Conservation (phyloP, 495 filamentous ascomycete species). For the Aspergillus funiculosus region DNA sequence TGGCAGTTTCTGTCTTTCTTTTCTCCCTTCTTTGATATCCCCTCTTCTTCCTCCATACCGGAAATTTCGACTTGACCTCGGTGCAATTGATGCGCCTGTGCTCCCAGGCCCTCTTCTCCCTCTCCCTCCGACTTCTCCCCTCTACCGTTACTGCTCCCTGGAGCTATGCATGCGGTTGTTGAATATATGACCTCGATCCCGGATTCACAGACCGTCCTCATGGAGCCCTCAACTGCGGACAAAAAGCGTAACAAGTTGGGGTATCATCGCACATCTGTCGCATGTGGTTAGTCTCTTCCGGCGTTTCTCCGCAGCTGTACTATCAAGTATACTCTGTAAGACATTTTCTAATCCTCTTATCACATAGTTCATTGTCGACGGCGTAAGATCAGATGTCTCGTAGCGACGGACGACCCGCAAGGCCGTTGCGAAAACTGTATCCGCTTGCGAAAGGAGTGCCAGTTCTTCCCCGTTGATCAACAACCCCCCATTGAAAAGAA, state of each 20-base stretch:
- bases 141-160: no score
- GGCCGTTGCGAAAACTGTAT: slow-evolving; percentile 95
- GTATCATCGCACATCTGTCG: slow-evolving; percentile 94
- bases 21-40: not conserved
- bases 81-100: slow-evolving; percentile 34
- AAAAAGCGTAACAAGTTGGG: slow-evolving; percentile 95
- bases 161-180: slow-evolving; percentile 44
- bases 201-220: slow-evolving; percentile 51
- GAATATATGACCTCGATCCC: slow-evolving; percentile 63
- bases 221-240: slow-evolving; percentile 49
- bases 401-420: slow-evolving; percentile 68
- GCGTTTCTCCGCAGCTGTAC: not conserved
- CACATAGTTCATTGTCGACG: slow-evolving; percentile 80
- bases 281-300: slow-evolving; percentile 72
- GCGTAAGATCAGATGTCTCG: slow-evolving; percentile 90
- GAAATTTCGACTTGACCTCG: slow-evolving; percentile 22
- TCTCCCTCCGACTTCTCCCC: no score
- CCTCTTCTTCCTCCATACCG: slow-evolving; percentile 4
- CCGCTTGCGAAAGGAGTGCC: slow-evolving; percentile 90
- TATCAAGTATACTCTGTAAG: not conserved
- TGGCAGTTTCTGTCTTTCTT: slow-evolving; percentile 14
- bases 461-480: slow-evolving; percentile 89
- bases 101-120: slow-evolving; percentile 29
- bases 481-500: slow-evolving; percentile 57
- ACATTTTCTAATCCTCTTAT: slow-evolving; percentile 13